phyloP scores from a whole-genome alignment of 2,329 filamentous ascomycete species.

The Blastomyces emzantsi region DNA sequence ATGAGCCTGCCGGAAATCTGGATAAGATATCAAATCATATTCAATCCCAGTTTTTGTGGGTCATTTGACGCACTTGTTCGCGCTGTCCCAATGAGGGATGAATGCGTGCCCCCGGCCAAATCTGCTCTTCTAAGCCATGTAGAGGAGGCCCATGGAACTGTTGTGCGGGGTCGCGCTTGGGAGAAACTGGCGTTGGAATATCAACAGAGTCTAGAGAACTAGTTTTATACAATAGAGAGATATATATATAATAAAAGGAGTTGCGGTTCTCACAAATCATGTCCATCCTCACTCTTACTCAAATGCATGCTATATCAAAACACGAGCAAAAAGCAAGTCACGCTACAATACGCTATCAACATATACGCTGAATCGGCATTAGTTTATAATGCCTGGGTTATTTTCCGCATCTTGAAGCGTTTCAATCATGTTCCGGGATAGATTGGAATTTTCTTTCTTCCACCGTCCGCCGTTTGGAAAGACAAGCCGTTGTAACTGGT shows the following conservation, averaged over 20 bases:
- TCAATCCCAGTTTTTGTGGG: too few species aligned
- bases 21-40: too few species aligned
- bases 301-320: conserved; percentile 5
- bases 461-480: too few species aligned
- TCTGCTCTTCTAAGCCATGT: conserved; percentile 18
- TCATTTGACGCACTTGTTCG: too few species aligned
- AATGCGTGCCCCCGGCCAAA: conserved; percentile 15
- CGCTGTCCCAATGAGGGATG: too few species aligned
- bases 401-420: neutral
- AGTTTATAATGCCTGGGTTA: neutral
- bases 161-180: conserved; percentile 14
- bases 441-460: too few species aligned
- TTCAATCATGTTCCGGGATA: neutral
- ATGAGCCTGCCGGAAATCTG: too few species aligned
- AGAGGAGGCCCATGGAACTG: conserved; percentile 13
- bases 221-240: conserved; percentile 1
- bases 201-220: conserved; percentile 5
- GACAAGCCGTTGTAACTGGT: neutral
- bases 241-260: neutral
- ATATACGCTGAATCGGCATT: conserved; percentile 1
- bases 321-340: neutral
- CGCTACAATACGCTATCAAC: neutral
- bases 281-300: conserved; percentile 4
- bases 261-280: conserved; percentile 1
- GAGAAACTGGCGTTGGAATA: conserved; percentile 12